Conservation (phyloP, 495 filamentous ascomycete species). For the Mytilinidion resinicola region DNA sequence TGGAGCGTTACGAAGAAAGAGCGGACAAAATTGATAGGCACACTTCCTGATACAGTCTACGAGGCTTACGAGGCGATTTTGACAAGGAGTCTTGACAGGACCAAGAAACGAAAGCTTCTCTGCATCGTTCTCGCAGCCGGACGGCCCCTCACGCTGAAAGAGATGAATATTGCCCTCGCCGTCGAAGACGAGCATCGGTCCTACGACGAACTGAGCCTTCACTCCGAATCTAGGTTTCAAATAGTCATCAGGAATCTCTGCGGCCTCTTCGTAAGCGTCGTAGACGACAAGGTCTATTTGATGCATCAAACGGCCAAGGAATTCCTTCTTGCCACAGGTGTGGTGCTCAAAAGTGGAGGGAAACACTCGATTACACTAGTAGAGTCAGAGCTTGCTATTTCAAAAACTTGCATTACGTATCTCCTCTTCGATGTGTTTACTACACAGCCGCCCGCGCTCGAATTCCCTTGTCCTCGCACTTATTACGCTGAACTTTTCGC, state of each 20-base stretch:
- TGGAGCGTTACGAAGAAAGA: not conserved
- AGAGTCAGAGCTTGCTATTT: not conserved
- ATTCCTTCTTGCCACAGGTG: not conserved
- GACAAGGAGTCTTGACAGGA: not conserved
- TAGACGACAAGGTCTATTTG: not conserved
- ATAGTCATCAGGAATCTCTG: not conserved
- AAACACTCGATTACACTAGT: not conserved
- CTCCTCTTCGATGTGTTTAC: not conserved
- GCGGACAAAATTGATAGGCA: not conserved
- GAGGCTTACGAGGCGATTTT: not conserved
- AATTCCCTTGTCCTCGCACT: too few relatives aligned
- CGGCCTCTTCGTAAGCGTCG: constrained; percentile 7
- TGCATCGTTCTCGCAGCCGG: not conserved
- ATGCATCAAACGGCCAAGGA: constrained; percentile 7
- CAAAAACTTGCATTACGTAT: not conserved
- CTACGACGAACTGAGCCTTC: not conserved
- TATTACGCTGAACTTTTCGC: too few relatives aligned
- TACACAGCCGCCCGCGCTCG: too few relatives aligned
- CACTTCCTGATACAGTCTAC: not conserved
- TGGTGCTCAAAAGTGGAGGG: not conserved
- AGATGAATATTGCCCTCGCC: not conserved
- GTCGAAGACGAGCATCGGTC: not conserved
- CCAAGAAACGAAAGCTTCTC: not conserved
- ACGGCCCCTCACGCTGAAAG: not conserved
- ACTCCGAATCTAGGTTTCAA: not conserved